A percentile compares a stretch with the other conserved stretches of the same genome.
These are phyloP conservation scores for Camellia lanceoleosa DNA, from an alignment of 148 eudicot species.

Conservation along the genomic window DNA sequence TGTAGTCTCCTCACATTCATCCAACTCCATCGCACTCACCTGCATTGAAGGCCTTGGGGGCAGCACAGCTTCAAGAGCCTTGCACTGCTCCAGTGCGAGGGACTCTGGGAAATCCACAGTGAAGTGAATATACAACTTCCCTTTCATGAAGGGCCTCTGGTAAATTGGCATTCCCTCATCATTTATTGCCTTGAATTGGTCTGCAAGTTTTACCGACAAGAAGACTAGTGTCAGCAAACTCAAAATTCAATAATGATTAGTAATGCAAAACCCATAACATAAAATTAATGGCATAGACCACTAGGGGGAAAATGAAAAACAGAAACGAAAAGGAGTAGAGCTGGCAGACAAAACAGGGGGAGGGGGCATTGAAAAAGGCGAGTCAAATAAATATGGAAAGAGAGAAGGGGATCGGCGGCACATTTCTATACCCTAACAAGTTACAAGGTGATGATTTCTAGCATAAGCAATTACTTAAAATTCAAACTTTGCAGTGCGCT, in stretches of 20 bases:
- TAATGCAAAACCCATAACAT: too few relatives aligned
- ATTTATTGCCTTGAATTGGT: conserved; percentile 47
- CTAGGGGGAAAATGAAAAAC: too few relatives aligned
- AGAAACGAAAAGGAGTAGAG: too few relatives aligned
- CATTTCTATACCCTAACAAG: too few relatives aligned
- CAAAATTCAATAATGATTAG: neutral
- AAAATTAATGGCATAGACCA: too few relatives aligned
- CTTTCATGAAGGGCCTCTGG: conserved; percentile 50
- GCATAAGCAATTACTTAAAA: too few relatives aligned
- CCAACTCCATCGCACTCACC: conserved; percentile 42
- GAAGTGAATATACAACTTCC: conserved; percentile 52
- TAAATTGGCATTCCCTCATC: conserved; percentile 56
- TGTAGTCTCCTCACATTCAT: conserved; percentile 55
- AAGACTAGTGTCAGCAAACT: neutral
- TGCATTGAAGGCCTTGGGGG: conserved; percentile 37
- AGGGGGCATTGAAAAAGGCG: too few relatives aligned
- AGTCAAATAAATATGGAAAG: too few relatives aligned
- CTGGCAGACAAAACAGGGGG: too few relatives aligned
- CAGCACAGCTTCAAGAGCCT: conserved; percentile 42
- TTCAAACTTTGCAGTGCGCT: too few relatives aligned
- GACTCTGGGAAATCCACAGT: conserved; percentile 47
- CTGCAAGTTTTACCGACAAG: conserved; percentile 19
- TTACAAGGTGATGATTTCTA: too few relatives aligned
- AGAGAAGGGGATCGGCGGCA: too few relatives aligned
- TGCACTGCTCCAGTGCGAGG: conserved; percentile 35